These are phyloP conservation scores for Apophysomyces variabilis DNA, from an alignment of 371 early-diverging fungal genomes.

Conservation along the genomic window DNA sequence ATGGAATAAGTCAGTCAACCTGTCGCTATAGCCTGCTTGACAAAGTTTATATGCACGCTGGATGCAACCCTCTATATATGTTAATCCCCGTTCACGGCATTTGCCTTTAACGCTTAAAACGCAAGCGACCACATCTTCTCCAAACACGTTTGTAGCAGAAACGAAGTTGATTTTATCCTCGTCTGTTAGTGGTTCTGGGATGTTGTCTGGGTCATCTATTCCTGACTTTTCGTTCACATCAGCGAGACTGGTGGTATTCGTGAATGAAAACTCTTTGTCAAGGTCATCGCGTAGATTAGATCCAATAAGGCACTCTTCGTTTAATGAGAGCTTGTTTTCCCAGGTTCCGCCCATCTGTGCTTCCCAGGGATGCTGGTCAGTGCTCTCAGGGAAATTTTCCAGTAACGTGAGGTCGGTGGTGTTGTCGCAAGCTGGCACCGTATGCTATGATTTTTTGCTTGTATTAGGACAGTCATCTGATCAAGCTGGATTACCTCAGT, in stretches of 20 bases:
- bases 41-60: conserved; percentile 19
- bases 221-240: neutral
- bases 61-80: conserved; percentile 33
- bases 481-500: neutral
- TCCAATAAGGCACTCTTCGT: no score
- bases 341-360: neutral
- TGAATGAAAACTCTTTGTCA: neutral
- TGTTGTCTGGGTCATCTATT: conserved; percentile 24
- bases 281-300: conserved; percentile 6
- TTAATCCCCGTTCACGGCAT: conserved; percentile 52
- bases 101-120: conserved; percentile 51
- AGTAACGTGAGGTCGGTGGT: neutral
- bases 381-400: neutral
- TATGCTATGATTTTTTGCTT: no score
- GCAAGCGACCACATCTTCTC: conserved; percentile 44
- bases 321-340: neutral
- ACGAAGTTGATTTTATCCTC: conserved; percentile 49
- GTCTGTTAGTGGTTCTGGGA: conserved; percentile 55
- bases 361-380: neutral
- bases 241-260: neutral
- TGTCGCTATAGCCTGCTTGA: neutral
- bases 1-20: neutral
- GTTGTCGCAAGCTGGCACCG: no score
- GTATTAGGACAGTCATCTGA: no score
- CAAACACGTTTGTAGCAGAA: conserved; percentile 51